Percentiles rank a stretch among this genome's conserved stretches.
Conservation (phyloP, 768 basidiomycete species). For the Suillus luteus region DNA sequence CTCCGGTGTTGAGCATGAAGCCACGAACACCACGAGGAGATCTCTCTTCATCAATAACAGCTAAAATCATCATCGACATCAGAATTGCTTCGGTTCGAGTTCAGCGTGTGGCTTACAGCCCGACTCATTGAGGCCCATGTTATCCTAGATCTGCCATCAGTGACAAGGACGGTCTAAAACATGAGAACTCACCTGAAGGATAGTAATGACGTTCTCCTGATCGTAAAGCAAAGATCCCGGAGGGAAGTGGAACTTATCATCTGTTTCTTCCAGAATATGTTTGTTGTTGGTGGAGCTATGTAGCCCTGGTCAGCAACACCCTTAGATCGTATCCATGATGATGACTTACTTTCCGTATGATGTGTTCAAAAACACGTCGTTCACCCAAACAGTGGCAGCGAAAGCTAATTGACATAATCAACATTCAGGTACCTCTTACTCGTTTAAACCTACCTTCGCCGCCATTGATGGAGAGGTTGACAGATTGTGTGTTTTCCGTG, state of each 20-base stretch:
- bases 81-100: background rate
- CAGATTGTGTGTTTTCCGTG: constrained; percentile 58
- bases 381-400: constrained; percentile 82
- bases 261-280: constrained; percentile 63
- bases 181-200: constrained; percentile 59
- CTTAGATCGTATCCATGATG: background rate
- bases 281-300: constrained; percentile 66
- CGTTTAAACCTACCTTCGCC: constrained; percentile 55
- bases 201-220: constrained; percentile 73
- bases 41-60: constrained; percentile 55
- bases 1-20: constrained; percentile 65
- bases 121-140: constrained; percentile 77
- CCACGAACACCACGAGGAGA: constrained; percentile 80
- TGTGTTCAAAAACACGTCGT: constrained; percentile 68
- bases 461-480: constrained; percentile 80
- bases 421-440: background rate
- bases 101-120: constrained; percentile 38
- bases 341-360: constrained; percentile 69
- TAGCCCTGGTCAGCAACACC: constrained; percentile 2
- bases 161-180: background rate
- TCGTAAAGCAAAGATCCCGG: constrained; percentile 49
- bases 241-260: constrained; percentile 67
- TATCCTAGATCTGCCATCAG: constrained; percentile 49
- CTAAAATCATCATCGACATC: constrained; percentile 25
- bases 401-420: constrained; percentile 47